Evolutionary conservation across 108 stramenopile genomes (phyloP), one percentile per base, ranked within the genome.

Genomic region (Skeletonema potamos): DNA sequence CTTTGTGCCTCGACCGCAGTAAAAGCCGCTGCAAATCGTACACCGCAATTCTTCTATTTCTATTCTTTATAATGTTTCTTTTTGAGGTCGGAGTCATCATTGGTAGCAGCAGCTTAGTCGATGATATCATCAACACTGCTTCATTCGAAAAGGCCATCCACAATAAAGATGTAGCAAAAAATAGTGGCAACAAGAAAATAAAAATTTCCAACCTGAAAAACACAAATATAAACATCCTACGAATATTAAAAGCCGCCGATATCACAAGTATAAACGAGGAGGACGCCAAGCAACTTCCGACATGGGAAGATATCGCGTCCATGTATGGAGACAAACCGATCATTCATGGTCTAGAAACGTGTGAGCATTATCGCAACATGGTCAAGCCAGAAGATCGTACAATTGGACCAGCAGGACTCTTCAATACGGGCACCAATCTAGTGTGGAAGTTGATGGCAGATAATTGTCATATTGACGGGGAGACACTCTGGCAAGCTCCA

Each of bases 391-490:
- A 7, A 27, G 56, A 57, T 57, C 56, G 56, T 3, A 28, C 26
- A 27, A 30, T 30, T 13, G 56, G 27, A 13, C 27, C 28, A 1
- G 86, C 86, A 0, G 92, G 93, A 26, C 54, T 93, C 27, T 96
- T 96, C 82, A 92, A 92, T 64, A 91, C 95, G 0, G 95, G 95
- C 3, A 96, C 95, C 61, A 96, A 96, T 59, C 66, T 90, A 9
- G 37, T 96, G 22, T 64, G 64, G 9, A 70, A 86, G 9, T 34
- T 91, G 30, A 27, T 93, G 26, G 62, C 81, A 22, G 54, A 65
- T 29, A 93, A 93, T 77, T 96, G 92, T 15, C 2, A 28, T 15
- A 57, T 57, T 15, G 18, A 57, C 39, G 39, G 39, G 39, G 13
- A 41, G 39, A 37, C 12, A 37, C 36, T 37, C 36, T 37, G 36